Evolutionary conservation across 2,329 filamentous ascomycete species (phyloP).

Genomic region (Ascochyta lentis): DNA sequence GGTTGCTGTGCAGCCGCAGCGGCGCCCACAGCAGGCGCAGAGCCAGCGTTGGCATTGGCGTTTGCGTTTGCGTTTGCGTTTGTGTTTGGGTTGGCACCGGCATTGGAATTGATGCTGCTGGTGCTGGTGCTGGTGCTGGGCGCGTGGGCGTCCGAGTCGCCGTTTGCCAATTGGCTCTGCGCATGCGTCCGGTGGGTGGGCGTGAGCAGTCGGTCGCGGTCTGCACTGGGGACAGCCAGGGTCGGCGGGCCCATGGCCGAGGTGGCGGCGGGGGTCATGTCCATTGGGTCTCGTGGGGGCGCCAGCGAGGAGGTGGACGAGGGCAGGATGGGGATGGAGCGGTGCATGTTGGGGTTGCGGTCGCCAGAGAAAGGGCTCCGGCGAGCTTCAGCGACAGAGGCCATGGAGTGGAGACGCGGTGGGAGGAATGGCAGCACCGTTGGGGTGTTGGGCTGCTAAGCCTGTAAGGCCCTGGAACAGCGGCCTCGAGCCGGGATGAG

Average conservation of each 20-base stretch:
- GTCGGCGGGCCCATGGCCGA: constrained; percentile 57
- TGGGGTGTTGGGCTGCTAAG: constrained; percentile 17
- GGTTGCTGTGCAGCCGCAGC: constrained; percentile 85
- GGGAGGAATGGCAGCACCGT: constrained; percentile 19
- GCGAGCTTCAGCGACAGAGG: constrained; percentile 53
- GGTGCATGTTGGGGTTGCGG: constrained; percentile 54
- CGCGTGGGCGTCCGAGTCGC: constrained; percentile 21
- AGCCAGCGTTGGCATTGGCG: constrained; percentile 50
- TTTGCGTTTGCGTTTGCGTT: constrained; percentile 30
- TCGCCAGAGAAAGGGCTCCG: constrained; percentile 57
- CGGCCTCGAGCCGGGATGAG: constrained; percentile 3
- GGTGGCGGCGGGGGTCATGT: constrained; percentile 57
- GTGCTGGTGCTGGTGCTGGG: too few relatives aligned
- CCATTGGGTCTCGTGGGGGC: constrained; percentile 61
- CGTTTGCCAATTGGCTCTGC: constrained; percentile 27
- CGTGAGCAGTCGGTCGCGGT: constrained; percentile 55
- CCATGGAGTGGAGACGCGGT: constrained; percentile 44
- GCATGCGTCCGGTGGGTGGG: constrained; percentile 20
- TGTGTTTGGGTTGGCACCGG: too few relatives aligned
- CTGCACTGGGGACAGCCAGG: constrained; percentile 57
- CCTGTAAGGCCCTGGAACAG: constrained; percentile 6
- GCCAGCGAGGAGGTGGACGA: constrained; percentile 55
- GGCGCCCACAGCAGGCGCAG: constrained; percentile 59
- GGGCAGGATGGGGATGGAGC: constrained; percentile 60
- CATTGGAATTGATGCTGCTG: too few relatives aligned